phyloP scores from a whole-genome alignment of 2,329 filamentous ascomycete species.

The Aspergillus aculeatinus region DNA sequence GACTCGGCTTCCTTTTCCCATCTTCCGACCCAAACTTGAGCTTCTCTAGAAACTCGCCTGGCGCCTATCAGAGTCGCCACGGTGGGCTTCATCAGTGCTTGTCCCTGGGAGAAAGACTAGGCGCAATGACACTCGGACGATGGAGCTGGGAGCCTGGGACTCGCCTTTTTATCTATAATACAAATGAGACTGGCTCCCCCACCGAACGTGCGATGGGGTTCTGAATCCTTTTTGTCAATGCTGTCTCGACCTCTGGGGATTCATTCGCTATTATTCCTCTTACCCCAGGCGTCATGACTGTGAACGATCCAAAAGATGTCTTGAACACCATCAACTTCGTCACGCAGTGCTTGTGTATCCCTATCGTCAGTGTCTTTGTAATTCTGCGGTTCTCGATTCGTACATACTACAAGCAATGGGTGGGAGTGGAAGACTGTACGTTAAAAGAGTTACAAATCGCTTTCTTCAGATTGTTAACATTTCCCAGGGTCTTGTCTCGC shows the following conservation, averaged over 20 bases:
- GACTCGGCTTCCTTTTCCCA: not conserved
- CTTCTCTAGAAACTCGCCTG: not conserved
- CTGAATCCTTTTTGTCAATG: not conserved
- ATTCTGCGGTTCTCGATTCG: constrained; percentile 33
- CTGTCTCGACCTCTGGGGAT: not conserved
- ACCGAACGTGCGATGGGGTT: not conserved
- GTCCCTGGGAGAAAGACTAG: not conserved
- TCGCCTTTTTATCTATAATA: constrained; percentile 3
- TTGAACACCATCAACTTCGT: constrained; percentile 35
- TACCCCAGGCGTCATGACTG: constrained; percentile 15
- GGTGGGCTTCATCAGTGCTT: not conserved
- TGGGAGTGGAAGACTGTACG: constrained; percentile 38
- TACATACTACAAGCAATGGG: constrained; percentile 30
- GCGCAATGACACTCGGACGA: not conserved
- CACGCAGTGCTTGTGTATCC: constrained; percentile 39
- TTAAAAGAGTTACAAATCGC: not conserved
- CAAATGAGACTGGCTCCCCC: not conserved
- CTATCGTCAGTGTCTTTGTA: constrained; percentile 34
- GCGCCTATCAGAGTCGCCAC: not conserved
- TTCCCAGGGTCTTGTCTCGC: constrained; percentile 13
- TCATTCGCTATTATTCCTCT: not conserved
- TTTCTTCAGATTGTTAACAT: not conserved
- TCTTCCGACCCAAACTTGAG: constrained; percentile 7
- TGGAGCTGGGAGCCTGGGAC: not conserved
- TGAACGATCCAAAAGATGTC: constrained; percentile 26